A percentile compares a stretch with the other conserved stretches of the same genome.
These are phyloP conservation scores for Candida tibetensis DNA, from an alignment of 805 yeast species.

Conservation along the genomic window DNA sequence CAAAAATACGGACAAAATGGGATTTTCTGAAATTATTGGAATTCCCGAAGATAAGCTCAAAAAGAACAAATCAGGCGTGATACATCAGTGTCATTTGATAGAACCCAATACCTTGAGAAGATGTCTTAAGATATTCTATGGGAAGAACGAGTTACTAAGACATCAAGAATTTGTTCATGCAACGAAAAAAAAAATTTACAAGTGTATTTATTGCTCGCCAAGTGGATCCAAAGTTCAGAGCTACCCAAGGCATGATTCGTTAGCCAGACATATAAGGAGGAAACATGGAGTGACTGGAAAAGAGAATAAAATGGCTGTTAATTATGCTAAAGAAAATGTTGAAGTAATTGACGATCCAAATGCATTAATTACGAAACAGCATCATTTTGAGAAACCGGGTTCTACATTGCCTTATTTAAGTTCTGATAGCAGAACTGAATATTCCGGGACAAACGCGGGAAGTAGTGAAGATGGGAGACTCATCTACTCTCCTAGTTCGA, in stretches of 20 bases:
- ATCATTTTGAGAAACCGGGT: slow-evolving; percentile 16
- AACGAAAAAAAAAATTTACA: slow-evolving; percentile 39
- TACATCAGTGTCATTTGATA: slow-evolving; percentile 41
- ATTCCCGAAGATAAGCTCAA: slow-evolving; percentile 11
- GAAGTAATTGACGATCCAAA: slow-evolving; percentile 34
- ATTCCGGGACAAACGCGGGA: background rate
- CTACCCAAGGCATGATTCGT: slow-evolving; percentile 44
- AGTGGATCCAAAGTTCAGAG: slow-evolving; percentile 36
- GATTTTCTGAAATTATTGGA: slow-evolving; percentile 1
- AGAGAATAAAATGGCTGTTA: slow-evolving; percentile 44
- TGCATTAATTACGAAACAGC: slow-evolving; percentile 8
- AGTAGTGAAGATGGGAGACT: no score
- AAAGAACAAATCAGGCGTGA: slow-evolving; percentile 23
- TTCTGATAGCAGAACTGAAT: background rate
- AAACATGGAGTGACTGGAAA: slow-evolving; percentile 45
- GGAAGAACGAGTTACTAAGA: slow-evolving; percentile 41
- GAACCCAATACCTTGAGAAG: slow-evolving; percentile 32
- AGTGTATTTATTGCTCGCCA: slow-evolving; percentile 39
- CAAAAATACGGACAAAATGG: slow-evolving; percentile 1
- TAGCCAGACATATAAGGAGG: slow-evolving; percentile 42
- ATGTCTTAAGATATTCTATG: slow-evolving; percentile 42
- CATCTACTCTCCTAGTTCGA: no score
- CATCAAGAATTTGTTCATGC: slow-evolving; percentile 49
- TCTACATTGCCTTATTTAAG: background rate
- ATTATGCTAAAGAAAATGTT: slow-evolving; percentile 42